Conservation (phyloP, 2,329 filamentous ascomycete species). For the Aspergillus chevalieri region DNA sequence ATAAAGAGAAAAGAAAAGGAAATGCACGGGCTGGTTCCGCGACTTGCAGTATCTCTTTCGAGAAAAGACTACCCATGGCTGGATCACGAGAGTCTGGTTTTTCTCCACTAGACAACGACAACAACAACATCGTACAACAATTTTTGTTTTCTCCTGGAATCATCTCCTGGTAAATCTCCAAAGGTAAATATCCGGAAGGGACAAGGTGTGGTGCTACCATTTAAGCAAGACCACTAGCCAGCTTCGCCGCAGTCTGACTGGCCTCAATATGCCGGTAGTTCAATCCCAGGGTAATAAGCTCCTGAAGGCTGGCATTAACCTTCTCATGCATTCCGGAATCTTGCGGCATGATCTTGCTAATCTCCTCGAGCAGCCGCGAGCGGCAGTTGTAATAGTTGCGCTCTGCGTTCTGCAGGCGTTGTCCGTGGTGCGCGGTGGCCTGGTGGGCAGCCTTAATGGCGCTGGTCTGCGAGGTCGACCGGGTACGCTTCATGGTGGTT, state of each 20-base stretch:
- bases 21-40: conserved; percentile 8
- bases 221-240: conserved; percentile 30
- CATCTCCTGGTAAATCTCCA: neutral
- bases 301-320: conserved; percentile 40
- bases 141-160: neutral
- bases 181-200: neutral
- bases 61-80: conserved; percentile 4
- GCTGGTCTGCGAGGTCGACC: conserved; percentile 32
- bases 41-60: conserved; percentile 3
- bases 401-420: conserved; percentile 38
- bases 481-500: conserved; percentile 38
- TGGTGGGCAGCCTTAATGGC: conserved; percentile 29
- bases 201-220: conserved; percentile 1
- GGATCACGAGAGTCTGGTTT: conserved; percentile 5
- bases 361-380: conserved; percentile 32
- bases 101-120: neutral
- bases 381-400: conserved; percentile 39
- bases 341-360: conserved; percentile 34
- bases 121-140: neutral
- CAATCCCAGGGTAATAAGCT: conserved; percentile 37
- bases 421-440: conserved; percentile 28
- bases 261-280: conserved; percentile 40
- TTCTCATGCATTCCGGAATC: conserved; percentile 38
- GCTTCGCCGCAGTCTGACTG: conserved; percentile 32
- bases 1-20: neutral